Conservation (phyloP, 768 basidiomycete species). For the Suillus plorans region DNA sequence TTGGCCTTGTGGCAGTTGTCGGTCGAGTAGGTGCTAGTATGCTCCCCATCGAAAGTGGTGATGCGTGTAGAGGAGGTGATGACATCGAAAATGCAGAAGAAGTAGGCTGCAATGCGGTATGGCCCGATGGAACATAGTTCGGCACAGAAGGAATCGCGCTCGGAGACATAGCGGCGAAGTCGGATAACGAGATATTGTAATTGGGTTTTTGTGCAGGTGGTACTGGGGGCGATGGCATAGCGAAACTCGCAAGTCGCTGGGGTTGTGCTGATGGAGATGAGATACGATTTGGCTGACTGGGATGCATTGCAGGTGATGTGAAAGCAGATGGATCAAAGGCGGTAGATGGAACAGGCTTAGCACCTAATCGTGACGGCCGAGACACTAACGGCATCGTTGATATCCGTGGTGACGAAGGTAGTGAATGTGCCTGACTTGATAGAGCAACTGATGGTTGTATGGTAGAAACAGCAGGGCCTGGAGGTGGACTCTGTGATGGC, state of each 20-base stretch:
- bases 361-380: constrained; percentile 41
- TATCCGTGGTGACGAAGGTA: constrained; percentile 39
- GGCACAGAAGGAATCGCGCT: constrained; percentile 13
- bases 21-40: constrained; percentile 56
- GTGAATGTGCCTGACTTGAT: constrained; percentile 32
- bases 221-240: constrained; percentile 8
- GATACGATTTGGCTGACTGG: constrained; percentile 17
- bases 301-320: constrained; percentile 21
- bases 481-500: constrained; percentile 25
- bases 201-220: constrained; percentile 46
- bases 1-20: constrained; percentile 40
- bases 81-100: constrained; percentile 25
- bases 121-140: constrained; percentile 15
- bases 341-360: constrained; percentile 34
- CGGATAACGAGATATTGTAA: constrained; percentile 51
- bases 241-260: constrained; percentile 14
- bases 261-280: constrained; percentile 22
- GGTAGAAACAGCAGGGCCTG: constrained; percentile 12
- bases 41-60: constrained; percentile 42
- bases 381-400: constrained; percentile 29
- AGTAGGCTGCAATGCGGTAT: constrained; percentile 17
- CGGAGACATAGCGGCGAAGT: constrained; percentile 24
- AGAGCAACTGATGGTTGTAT: not conserved
- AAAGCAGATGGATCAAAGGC: constrained; percentile 34
- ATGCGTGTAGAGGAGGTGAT: constrained; percentile 31